Evolutionary conservation across 306 rosid species (phyloP), one percentile per base, ranked within the genome.

Genomic region (Medicago lupulina): DNA sequence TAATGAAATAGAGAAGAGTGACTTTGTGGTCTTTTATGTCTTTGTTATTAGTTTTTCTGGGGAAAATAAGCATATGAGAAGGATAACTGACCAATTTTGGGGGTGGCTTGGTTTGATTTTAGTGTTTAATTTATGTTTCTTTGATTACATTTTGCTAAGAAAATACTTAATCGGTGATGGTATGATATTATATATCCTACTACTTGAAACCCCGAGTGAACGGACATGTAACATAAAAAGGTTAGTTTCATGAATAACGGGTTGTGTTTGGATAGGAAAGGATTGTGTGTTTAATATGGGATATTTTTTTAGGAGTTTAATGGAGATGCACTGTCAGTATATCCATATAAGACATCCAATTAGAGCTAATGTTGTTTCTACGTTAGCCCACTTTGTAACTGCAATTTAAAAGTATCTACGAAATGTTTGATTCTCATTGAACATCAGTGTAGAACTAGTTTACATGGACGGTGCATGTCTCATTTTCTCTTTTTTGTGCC

Each of bases 101-200:
- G 38, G 19, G 21, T 34, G 51, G 7, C 5, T 70, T 71, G 64
- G 18, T 44, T 58, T 18, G 13, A 17, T 9, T 53, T 28, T 40
- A 12, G 8, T 31, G 38, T 19, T 81, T 71, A 31, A 2, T 73
- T n/a, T 12, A n/a, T 64, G 34, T 43, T 82, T 76, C 11, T 55
- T 46, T 55, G 71, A 55, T 39, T 59, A 38, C 13, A 4, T 8
- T 28, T 51, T 34, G 43, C 14, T 62, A 16, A 14, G 7, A 41
- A n/a, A 40, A 40, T 70, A 23, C 13, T 50, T 63, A 28, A 61
- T 54, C 36, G 65, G 5, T 25, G 65, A 38, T 34, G 6, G 21
- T 51, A 1, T 51, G 9, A 51, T 51, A n/a, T 51, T 51, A 15
- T 51, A 13, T n/a, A n/a, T n/a, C n/a, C 17, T 77, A 12, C 16